Evolutionary conservation across 148 eudicot genomes (phyloP).

Genomic region (Camellia lanceoleosa): DNA sequence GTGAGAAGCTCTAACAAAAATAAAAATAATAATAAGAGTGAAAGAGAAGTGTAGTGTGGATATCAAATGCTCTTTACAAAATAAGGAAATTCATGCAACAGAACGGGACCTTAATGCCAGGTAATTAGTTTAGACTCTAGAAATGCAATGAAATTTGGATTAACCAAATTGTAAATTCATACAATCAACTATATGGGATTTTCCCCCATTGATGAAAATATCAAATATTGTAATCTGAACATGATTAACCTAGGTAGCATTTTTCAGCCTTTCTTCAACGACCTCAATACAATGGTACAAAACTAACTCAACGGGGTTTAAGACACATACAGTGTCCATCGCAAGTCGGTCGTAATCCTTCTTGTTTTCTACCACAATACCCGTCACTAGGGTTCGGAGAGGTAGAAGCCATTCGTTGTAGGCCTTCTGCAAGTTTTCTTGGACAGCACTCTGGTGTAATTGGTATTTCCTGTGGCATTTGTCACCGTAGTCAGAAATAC

Average conservation of each 20-base stretch:
- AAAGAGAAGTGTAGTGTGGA: no score
- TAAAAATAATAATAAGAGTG: no score
- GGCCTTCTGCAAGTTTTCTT: conserved; percentile 54
- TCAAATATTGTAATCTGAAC: background rate
- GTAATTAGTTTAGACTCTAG: no score
- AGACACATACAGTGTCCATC: conserved; percentile 45
- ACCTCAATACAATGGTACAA: conserved; percentile 83
- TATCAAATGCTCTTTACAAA: no score
- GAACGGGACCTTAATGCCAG: no score
- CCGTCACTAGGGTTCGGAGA: conserved; percentile 52
- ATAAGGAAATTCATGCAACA: no score
- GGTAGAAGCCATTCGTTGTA: conserved; percentile 84
- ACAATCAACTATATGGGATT: background rate
- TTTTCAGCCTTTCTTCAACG: conserved; percentile 62
- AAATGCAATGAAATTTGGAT: no score
- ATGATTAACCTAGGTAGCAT: background rate
- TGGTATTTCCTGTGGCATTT: conserved; percentile 69
- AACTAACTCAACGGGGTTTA: conserved; percentile 86
- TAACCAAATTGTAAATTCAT: no score
- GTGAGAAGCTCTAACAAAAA: no score
- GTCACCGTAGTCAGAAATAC: conserved; percentile 11
- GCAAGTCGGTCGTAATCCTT: conserved; percentile 25
- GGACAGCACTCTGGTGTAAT: conserved; percentile 56
- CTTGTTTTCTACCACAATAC: conserved; percentile 16
- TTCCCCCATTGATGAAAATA: background rate